Evolutionary conservation across 2,329 filamentous ascomycete species (phyloP).

Genomic region (Spiromastix sp.): DNA sequence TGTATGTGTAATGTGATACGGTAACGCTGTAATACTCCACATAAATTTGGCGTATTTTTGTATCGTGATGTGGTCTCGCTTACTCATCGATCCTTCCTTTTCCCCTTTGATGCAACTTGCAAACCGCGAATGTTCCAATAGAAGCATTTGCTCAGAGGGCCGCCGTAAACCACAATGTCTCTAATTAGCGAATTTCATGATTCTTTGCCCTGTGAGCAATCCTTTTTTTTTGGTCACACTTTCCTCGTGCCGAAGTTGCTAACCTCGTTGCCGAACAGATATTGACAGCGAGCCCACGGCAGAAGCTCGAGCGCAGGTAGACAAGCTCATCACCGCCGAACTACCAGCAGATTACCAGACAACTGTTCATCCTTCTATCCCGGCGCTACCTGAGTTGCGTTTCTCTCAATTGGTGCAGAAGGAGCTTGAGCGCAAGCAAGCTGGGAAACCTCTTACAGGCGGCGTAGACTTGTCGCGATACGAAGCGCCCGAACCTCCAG

Average conservation of each 20-base stretch:
- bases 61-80: too few species aligned
- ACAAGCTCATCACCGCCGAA: conserved; percentile 60
- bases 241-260: too few species aligned
- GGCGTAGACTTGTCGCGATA: conserved; percentile 73
- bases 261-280: conserved; percentile 42
- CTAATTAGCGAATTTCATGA: conserved; percentile 62
- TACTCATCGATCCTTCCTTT: too few species aligned
- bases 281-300: conserved; percentile 64
- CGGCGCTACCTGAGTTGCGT: conserved; percentile 39
- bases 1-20: too few species aligned
- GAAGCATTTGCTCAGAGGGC: too few species aligned
- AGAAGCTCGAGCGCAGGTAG: conserved; percentile 53
- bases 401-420: conserved; percentile 57
- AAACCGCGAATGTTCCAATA: too few species aligned
- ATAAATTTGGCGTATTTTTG: too few species aligned
- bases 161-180: conserved; percentile 46
- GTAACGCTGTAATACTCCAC: too few species aligned
- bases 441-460: conserved; percentile 46
- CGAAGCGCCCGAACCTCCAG: conserved; percentile 56
- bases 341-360: conserved; percentile 40
- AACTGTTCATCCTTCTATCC: conserved; percentile 49
- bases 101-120: too few species aligned
- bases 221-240: conserved; percentile 6
- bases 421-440: conserved; percentile 58
- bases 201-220: conserved; percentile 64